Evolutionary conservation across 2,329 filamentous ascomycete genomes (phyloP), one percentile per base, ranked within the genome.

Genomic region (Sporothrix schenckii): DNA sequence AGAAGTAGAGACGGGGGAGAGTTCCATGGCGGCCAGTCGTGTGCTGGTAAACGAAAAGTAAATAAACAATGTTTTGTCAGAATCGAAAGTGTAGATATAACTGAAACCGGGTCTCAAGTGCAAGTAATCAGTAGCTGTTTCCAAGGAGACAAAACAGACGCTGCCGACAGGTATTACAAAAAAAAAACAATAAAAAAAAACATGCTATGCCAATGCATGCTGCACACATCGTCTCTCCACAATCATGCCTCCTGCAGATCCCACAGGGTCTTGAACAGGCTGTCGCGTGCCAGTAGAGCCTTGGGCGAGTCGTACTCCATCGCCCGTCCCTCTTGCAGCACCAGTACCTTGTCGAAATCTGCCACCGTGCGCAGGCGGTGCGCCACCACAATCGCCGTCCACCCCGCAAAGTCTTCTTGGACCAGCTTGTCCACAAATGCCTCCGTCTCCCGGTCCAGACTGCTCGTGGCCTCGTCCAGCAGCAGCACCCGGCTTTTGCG

Each of bases 361-460:
- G 83, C 77, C 44, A 86, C 83, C 0, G 82, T 85, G 9, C 79
- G 73, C 27, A 81, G 72, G 1, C 77, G 73, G 72, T 81, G 80
- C 47, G 77, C 78, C 1, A 81, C 76, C 0, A 77, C 77, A 39
- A 81, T 74, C 16, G 90, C 83, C 2, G 88, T 90, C 75, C 86
- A 84, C 3, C 79, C 80, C 2, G 77, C 76, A 75, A 90, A 88
- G 47, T 81, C 81, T 49, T 83, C 79, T 2, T 83, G 80, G 70
- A 89, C 84, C 27, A 89, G 79, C 7, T 79, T 78, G 74, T 88
- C 85, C 77, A 89, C 86, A 13, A 82, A 77, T 54, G 82, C 79
- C 71, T 89, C 87, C 0, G 87, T 88, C 69, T 83, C 81, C 16
- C 79, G 78, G 73, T 90, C 88, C 53, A 89, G 83, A 70, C 84